Percentiles rank a stretch among this genome's conserved stretches.
Evolutionary conservation across 2,329 filamentous ascomycete genomes (phyloP).

Genomic region (Exophiala calicioides): DNA sequence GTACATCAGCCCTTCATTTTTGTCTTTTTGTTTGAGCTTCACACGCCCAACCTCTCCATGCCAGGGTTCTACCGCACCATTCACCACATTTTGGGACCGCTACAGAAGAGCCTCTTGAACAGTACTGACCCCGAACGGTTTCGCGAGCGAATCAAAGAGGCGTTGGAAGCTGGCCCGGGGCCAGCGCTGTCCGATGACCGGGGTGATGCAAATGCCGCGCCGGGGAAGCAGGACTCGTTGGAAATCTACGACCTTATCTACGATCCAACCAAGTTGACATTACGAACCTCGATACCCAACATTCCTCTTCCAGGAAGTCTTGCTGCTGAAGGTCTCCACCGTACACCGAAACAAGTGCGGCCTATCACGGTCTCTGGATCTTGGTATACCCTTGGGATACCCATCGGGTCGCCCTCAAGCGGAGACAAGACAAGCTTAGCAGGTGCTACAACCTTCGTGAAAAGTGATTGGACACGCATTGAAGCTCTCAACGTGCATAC

Average conservation of each 20-base stretch:
- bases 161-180: slow-evolving; percentile 7
- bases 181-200: neutral
- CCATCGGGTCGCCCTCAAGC: slow-evolving; percentile 23
- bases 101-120: slow-evolving; percentile 48
- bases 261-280: slow-evolving; percentile 58
- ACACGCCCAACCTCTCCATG: slow-evolving; percentile 43
- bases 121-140: slow-evolving; percentile 49
- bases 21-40: slow-evolving; percentile 50
- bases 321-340: slow-evolving; percentile 28
- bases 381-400: slow-evolving; percentile 32
- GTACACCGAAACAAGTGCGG: slow-evolving; percentile 7
- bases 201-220: neutral
- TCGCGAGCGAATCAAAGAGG: slow-evolving; percentile 38
- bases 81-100: slow-evolving; percentile 51
- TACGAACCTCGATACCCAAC: slow-evolving; percentile 64
- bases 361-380: slow-evolving; percentile 27
- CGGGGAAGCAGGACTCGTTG: slow-evolving; percentile 1
- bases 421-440: neutral
- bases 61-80: slow-evolving; percentile 50
- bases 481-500: slow-evolving; percentile 64
- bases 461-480: slow-evolving; percentile 41
- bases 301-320: slow-evolving; percentile 56
- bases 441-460: slow-evolving; percentile 12
- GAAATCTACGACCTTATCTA: slow-evolving; percentile 61
- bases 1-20: slow-evolving; percentile 54